Conservation (phyloP, 1,284 basidiomycete species). For the Cutaneotrichosporon cyanovorans region DNA sequence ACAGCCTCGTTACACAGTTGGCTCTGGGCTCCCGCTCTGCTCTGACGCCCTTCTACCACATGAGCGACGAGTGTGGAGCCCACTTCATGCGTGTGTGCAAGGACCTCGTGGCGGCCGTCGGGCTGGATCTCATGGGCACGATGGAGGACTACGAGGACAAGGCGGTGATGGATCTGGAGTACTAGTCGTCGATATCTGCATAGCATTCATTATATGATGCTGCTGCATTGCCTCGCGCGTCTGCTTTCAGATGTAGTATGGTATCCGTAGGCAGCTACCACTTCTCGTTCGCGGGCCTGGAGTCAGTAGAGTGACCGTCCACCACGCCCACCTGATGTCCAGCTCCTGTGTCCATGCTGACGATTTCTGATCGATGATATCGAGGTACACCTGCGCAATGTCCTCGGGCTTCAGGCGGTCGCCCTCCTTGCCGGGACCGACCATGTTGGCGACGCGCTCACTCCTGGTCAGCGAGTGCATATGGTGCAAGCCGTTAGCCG, state of each 20-base stretch:
- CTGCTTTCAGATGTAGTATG: no score
- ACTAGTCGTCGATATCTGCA: no score
- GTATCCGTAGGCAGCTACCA: no score
- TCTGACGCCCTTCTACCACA: no score
- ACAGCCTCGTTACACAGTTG: no score
- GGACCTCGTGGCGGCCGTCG: constrained; percentile 13
- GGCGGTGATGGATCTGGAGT: no score
- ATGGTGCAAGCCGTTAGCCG: no score
- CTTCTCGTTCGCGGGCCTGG: constrained; percentile 10
- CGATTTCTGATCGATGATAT: constrained; percentile 38
- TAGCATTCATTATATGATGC: no score
- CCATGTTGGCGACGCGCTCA: constrained; percentile 17
- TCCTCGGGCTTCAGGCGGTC: constrained; percentile 12
- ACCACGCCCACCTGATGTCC: constrained; percentile 15
- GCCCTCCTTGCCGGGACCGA: constrained; percentile 23
- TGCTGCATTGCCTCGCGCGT: no score
- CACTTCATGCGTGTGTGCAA: background rate
- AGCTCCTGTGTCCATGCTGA: constrained; percentile 43
- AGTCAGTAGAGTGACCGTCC: background rate
- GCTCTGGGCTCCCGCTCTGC: no score
- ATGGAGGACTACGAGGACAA: constrained; percentile 2
- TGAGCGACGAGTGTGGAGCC: no score
- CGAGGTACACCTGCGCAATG: constrained; percentile 30
- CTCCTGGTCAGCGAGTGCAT: no score
- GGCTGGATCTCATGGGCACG: constrained; percentile 6